Base-by-base conservation (phyloP, 345 rosid species). In the Dipteronia sinensis region DNA sequence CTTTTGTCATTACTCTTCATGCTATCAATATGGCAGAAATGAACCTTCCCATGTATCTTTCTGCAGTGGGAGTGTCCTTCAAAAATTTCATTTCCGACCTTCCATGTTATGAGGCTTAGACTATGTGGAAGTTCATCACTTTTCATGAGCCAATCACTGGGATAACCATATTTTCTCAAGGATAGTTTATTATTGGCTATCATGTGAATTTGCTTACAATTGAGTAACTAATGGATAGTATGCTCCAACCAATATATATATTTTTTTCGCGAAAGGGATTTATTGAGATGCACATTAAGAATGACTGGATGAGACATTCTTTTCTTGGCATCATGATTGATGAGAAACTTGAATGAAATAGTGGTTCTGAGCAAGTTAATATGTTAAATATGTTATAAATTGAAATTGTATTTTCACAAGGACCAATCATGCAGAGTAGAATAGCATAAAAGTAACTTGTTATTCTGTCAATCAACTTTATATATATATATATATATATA, bases 111-210 rank as follows among this genome's bases (percentile, higher is more conserved):
- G 58, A 71, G 44, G n/a, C 73, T 47, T 70, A 31, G 44, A 29
- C 64, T 19, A 17, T 15, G n/a, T 53, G 10, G 10, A 29, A 19
- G 44, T 69, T 69, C n/a, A 55, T 10, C 5, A 27, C n/a, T 5
- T 51, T 49, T 49, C 25, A 12, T 51, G 7, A 17, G 38, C 63
- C 7, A 16, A 16, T 7, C 67, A 68, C n/a, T 42, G n/a, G 59
- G 38, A 44, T 12, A 76, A 67, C 73, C 29, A 42, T 27, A 7
- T 46, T 40, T 58, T 69, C 59, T 68, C 12, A 17, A 49, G 73
- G 67, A 46, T n/a, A 71, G 38, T 55, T 55, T 51, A 10, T 38
- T 29, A 64, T 61, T 58, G 40, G 31, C 27, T 56, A 19, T 55
- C 25, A 22, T 47, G 6, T 10, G 17, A 16, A 23, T 49, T 25